Conservation (phyloP, 495 filamentous ascomycete species). For the Aspergillus leporis region DNA sequence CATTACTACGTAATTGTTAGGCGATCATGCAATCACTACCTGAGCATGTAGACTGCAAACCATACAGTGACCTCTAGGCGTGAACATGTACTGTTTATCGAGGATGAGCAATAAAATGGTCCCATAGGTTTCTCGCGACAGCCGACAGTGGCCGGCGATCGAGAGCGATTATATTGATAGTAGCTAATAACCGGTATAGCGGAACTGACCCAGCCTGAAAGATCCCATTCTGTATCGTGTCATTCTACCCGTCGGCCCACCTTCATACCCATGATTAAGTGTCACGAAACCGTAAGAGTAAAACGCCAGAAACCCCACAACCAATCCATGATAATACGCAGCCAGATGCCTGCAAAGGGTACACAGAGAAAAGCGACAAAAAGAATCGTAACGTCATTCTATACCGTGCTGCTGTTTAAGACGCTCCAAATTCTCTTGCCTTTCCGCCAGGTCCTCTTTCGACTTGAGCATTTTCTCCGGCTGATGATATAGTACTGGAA, state of each 20-base stretch:
- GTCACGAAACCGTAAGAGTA: constrained; percentile 33
- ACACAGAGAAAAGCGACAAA: constrained; percentile 35
- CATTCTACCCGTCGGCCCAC: constrained; percentile 28
- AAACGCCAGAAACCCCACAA: constrained; percentile 50
- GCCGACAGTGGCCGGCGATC: constrained; percentile 20
- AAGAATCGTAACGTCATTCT: constrained; percentile 67
- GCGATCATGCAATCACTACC: background rate
- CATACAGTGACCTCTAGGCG: background rate
- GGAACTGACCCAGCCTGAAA: constrained; percentile 22
- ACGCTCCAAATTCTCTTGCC: constrained; percentile 96
- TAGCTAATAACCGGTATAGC: constrained; percentile 22
- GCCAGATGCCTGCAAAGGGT: constrained; percentile 42
- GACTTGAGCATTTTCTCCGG: constrained; percentile 94
- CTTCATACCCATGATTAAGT: constrained; percentile 31
- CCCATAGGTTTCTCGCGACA: constrained; percentile 24
- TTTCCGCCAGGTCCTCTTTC: constrained; percentile 90
- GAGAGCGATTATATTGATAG: constrained; percentile 30
- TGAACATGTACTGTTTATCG: background rate
- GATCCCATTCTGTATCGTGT: constrained; percentile 26
- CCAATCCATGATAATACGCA: constrained; percentile 43
- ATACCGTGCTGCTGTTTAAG: constrained; percentile 97
- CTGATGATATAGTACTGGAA: constrained; percentile 91
- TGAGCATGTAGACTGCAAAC: background rate
- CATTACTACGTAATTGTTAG: background rate
- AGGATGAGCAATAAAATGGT: background rate